Evolutionary conservation across 306 rosid genomes (phyloP).

Genomic region (Malus fusca): DNA sequence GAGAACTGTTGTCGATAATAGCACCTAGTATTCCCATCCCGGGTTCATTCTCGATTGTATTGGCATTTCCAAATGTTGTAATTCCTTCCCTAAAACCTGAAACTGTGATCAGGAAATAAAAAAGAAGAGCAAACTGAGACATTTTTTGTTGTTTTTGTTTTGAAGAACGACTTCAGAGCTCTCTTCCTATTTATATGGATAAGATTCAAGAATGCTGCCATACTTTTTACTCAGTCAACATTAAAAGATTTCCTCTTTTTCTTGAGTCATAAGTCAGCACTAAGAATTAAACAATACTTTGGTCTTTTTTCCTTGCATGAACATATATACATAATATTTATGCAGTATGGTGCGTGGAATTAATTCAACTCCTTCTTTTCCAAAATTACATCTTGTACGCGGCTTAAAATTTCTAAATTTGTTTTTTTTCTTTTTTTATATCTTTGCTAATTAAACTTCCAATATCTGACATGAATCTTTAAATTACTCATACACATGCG

Average conservation of each 20-base stretch:
- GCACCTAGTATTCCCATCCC: conserved; percentile 24
- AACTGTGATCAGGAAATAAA: background rate
- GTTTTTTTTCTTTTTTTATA: too few relatives aligned
- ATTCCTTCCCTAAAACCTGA: background rate
- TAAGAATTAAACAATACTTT: background rate
- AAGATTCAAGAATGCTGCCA: background rate
- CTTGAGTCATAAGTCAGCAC: background rate
- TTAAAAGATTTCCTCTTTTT: background rate
- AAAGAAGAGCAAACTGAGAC: background rate
- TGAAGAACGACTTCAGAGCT: background rate
- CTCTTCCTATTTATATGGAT: background rate
- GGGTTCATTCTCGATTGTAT: background rate
- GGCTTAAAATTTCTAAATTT: too few relatives aligned
- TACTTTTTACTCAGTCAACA: background rate
- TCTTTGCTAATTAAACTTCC: too few relatives aligned
- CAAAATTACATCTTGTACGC: too few relatives aligned
- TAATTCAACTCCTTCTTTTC: too few relatives aligned
- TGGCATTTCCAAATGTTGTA: background rate
- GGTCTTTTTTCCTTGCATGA: background rate
- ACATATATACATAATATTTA: background rate
- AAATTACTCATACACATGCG: too few relatives aligned
- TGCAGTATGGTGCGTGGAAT: too few relatives aligned
- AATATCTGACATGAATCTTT: too few relatives aligned
- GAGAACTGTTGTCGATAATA: conserved; percentile 24
- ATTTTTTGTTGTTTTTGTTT: background rate